phyloP scores from a whole-genome alignment of 2,329 filamentous ascomycete species.

The Hortaea sp. region DNA sequence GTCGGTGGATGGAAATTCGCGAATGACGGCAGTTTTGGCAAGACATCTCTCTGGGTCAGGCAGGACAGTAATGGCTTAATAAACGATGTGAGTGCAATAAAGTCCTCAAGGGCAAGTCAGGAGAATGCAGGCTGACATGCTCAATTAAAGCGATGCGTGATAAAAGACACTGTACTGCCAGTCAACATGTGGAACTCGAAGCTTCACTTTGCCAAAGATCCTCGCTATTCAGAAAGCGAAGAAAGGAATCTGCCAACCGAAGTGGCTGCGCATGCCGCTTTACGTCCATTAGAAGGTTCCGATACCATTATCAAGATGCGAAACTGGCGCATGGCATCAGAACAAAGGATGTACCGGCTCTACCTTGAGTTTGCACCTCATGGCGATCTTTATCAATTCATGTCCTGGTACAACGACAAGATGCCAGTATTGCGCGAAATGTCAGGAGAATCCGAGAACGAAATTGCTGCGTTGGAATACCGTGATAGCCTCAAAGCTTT shows the following conservation, averaged over 20 bases:
- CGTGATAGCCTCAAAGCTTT: not conserved
- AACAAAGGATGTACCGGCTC: not conserved
- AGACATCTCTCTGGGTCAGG: not conserved
- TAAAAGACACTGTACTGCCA: not conserved
- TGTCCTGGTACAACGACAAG: not conserved
- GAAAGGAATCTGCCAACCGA: not conserved
- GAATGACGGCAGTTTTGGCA: not conserved
- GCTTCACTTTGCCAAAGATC: not conserved
- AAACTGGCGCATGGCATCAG: not conserved
- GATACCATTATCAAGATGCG: not conserved
- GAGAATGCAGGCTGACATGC: no score
- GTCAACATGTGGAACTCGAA: no score
- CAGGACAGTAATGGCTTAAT: not conserved
- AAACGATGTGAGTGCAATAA: not conserved
- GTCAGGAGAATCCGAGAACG: not conserved
- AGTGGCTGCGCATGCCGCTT: not conserved
- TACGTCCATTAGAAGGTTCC: not conserved
- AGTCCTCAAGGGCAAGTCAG: not conserved
- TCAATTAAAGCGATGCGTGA: not conserved
- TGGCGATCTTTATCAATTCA: not conserved
- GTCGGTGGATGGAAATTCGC: not conserved
- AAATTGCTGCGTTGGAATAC: not conserved
- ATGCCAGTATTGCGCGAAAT: not conserved
- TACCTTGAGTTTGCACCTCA: slow-evolving; percentile 1
- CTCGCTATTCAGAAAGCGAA: not conserved